Base-by-base conservation (phyloP, 192 early-diverging fungal genomes). In the Tieghemiomyces parasiticus region DNA sequence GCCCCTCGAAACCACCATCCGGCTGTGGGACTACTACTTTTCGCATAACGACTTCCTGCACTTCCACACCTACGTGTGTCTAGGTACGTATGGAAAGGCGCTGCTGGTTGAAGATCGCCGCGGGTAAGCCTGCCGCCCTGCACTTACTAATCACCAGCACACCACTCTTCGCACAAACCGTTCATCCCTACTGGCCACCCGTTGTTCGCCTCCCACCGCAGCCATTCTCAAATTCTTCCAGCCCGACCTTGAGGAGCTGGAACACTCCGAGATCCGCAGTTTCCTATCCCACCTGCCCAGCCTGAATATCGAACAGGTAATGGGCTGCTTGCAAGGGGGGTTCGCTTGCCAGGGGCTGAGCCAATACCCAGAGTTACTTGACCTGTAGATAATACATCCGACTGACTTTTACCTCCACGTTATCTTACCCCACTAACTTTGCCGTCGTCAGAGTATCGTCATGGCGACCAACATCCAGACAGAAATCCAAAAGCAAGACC, bases 11-110 rank as follows among this genome's bases (percentile, higher is more conserved):
- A 81, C 81, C 66, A 66, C 88, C 28, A 68, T 95, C 60, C 71
- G 82, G 25, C 75, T 95, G 51, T 95, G 90, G 90, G 92, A 95
- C 68, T 79, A 85, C 0, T 95, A 95, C 64, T 93, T 95, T 73
- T 71, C 89, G 12, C 72, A 77, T 26, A 67, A 78, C 19, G 79
- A 89, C 62, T 85, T 83, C 59, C 70, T 91, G 19, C 79, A 81
- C 2, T 71, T 93, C 35, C 91, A 95, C 61, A 82, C 88, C 10
- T 95, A 81, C 64, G 81, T 95, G 22, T 92, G 89, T 56, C 66
- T 91, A 60, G 71, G 80, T n/a, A n/a, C n/a, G n/a, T n/a, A n/a
- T n/a, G n/a, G n/a, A n/a, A n/a, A n/a, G n/a, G n/a, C n/a, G n/a
- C n/a, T n/a, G n/a, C n/a, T n/a, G n/a, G n/a, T n/a, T n/a, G n/a